Evolutionary conservation across 1,284 basidiomycete species (phyloP).

Genomic region (Tylopilus sp.): DNA sequence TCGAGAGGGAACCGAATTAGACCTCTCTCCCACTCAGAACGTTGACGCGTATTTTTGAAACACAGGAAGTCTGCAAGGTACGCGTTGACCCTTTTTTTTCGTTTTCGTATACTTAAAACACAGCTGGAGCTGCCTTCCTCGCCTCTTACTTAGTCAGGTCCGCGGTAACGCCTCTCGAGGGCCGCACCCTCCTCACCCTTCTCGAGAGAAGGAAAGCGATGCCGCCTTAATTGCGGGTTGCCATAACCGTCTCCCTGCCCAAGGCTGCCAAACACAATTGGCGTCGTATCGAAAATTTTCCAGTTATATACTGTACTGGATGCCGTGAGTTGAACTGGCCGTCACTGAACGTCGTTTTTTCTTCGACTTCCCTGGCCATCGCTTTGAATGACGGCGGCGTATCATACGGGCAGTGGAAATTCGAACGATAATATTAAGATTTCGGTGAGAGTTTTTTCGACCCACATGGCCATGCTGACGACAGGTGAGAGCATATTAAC

Average conservation of each 20-base stretch:
- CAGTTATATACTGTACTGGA: conserved; percentile 18
- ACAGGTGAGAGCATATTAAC: conserved; percentile 16
- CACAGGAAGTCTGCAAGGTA: conserved; percentile 2
- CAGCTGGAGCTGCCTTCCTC: background rate
- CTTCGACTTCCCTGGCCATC: background rate
- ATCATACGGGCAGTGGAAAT: background rate
- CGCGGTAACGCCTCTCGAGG: conserved; percentile 19
- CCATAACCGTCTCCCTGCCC: conserved; percentile 21
- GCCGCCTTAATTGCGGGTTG: conserved; percentile 23
- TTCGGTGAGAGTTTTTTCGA: conserved; percentile 5
- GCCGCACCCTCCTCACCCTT: background rate
- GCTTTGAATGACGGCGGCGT: background rate
- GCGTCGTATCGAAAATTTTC: conserved; percentile 6
- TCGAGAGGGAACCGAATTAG: background rate
- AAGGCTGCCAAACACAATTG: conserved; percentile 10
- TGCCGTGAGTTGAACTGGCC: conserved; percentile 22
- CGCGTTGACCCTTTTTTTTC: background rate
- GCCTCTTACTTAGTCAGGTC: conserved; percentile 3
- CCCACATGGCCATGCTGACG: conserved; percentile 4
- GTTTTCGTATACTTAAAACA: background rate
- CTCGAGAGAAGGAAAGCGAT: conserved; percentile 16
- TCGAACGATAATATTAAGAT: background rate
- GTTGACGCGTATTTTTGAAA: conserved; percentile 7
- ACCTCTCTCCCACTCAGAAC: background rate
- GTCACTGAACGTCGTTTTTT: conserved; percentile 3